A percentile compares a stretch with the other conserved stretches of the same genome.
phyloP scores from a whole-genome alignment of 345 rosid species.

The Trapa incisa region DNA sequence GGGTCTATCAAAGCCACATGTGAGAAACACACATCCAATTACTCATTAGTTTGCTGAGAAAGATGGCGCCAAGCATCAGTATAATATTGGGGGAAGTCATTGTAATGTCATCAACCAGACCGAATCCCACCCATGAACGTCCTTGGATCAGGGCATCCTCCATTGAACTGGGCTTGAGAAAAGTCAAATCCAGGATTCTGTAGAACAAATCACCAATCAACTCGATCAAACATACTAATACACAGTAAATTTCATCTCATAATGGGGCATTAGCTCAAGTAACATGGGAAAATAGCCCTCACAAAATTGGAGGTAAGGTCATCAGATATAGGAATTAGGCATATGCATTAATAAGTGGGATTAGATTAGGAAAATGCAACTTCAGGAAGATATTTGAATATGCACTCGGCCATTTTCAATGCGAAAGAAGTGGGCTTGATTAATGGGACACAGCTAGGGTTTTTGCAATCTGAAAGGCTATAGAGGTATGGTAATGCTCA shows the following conservation, averaged over 20 bases:
- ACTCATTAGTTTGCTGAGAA: neutral
- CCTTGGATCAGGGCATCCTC: constrained; percentile 82
- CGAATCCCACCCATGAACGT: constrained; percentile 87
- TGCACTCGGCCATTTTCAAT: neutral
- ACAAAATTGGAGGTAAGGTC: neutral
- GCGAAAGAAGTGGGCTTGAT: neutral
- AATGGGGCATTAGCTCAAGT: neutral
- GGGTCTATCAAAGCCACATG: neutral
- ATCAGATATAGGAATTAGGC: neutral
- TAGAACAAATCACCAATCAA: neutral
- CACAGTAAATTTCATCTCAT: neutral
- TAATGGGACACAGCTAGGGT: neutral
- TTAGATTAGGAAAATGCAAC: neutral
- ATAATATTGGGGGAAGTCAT: neutral
- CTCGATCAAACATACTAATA: neutral
- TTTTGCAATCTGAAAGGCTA: neutral
- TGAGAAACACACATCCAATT: neutral
- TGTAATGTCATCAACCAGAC: constrained; percentile 27
- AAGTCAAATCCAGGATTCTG: constrained; percentile 98
- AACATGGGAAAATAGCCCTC: neutral
- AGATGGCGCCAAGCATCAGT: neutral
- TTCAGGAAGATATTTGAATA: neutral
- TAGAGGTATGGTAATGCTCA: constrained; percentile 8
- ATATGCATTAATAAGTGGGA: neutral
- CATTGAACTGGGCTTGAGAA: constrained; percentile 85